A percentile compares a stretch with the other conserved stretches of the same genome.
phyloP scores from a whole-genome alignment of 768 basidiomycete genomes.

The Mycena floridula region DNA sequence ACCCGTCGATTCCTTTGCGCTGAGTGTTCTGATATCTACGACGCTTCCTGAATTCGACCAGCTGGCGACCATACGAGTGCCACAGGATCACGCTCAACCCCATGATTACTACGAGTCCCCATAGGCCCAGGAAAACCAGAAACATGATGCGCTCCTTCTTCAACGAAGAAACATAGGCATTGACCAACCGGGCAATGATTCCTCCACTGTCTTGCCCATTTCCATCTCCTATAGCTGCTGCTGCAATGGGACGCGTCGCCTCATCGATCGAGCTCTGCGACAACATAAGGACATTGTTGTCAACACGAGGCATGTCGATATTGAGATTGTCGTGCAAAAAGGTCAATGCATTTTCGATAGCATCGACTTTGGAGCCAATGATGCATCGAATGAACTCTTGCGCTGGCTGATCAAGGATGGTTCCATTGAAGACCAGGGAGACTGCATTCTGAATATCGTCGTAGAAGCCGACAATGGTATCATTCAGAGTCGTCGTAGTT shows the following conservation, averaged over 20 bases:
- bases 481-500: slow-evolving; percentile 83
- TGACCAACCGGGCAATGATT: slow-evolving; percentile 67
- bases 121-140: slow-evolving; percentile 73
- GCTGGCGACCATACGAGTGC: slow-evolving; percentile 54
- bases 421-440: slow-evolving; percentile 74
- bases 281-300: slow-evolving; percentile 69
- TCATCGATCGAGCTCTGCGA: slow-evolving; percentile 69
- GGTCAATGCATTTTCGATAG: slow-evolving; percentile 81
- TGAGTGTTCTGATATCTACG: slow-evolving; percentile 48
- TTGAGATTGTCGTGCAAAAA: slow-evolving; percentile 87
- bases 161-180: slow-evolving; percentile 64
- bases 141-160: slow-evolving; percentile 85
- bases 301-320: slow-evolving; percentile 74
- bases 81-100: slow-evolving; percentile 65
- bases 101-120: slow-evolving; percentile 80
- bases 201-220: slow-evolving; percentile 47
- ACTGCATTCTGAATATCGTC: slow-evolving; percentile 76
- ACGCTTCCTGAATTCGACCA: slow-evolving; percentile 40
- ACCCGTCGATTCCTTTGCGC: slow-evolving; percentile 39
- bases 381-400: slow-evolving; percentile 87
- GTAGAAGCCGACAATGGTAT: slow-evolving; percentile 84
- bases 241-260: slow-evolving; percentile 71
- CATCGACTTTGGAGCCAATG: slow-evolving; percentile 86
- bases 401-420: slow-evolving; percentile 73
- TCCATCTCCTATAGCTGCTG: slow-evolving; percentile 69